phyloP scores from a whole-genome alignment of 805 yeast genomes.

The Yarrowia sp. region DNA sequence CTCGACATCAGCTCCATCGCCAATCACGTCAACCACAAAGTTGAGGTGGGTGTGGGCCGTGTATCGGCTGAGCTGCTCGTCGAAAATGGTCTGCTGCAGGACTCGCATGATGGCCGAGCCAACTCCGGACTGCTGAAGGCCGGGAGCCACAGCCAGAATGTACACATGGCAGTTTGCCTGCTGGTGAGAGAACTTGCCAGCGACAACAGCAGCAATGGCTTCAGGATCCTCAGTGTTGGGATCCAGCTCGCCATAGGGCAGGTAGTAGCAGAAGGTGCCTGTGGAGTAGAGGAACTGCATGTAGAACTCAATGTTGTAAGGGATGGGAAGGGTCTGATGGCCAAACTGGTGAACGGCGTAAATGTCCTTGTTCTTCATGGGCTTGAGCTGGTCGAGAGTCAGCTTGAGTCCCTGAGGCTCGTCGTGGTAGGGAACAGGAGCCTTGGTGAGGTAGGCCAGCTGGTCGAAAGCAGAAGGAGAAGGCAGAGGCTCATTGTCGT shows the following conservation, averaged over 20 bases:
- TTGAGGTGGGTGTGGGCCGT: conserved; percentile 21
- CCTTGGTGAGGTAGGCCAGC: neutral
- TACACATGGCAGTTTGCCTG: conserved; percentile 27
- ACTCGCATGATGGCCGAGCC: conserved; percentile 26
- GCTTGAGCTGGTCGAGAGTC: conserved; percentile 16
- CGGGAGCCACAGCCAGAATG: conserved; percentile 27
- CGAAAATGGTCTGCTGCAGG: conserved; percentile 22
- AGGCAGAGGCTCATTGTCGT: conserved; percentile 25
- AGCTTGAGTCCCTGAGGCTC: conserved; percentile 11
- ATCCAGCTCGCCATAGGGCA: conserved; percentile 25
- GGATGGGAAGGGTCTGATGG: conserved; percentile 19
- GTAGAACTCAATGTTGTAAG: conserved; percentile 26
- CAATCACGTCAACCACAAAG: conserved; percentile 26
- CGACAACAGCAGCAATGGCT: conserved; percentile 24
- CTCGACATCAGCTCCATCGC: conserved; percentile 2
- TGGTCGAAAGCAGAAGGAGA: conserved; percentile 16
- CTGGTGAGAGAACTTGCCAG: conserved; percentile 20
- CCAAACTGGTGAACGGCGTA: conserved; percentile 25
- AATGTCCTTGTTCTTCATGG: conserved; percentile 22
- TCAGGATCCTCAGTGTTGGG: conserved; percentile 25
- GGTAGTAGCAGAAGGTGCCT: conserved; percentile 24
- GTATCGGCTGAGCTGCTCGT: conserved; percentile 24
- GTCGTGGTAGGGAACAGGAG: conserved; percentile 16
- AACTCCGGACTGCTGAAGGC: conserved; percentile 26
- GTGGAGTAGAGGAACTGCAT: conserved; percentile 25